Percentiles rank a stretch among this genome's conserved stretches.
phyloP scores from a whole-genome alignment of 805 yeast species.

The Monosporozyma yasuniensis region DNA sequence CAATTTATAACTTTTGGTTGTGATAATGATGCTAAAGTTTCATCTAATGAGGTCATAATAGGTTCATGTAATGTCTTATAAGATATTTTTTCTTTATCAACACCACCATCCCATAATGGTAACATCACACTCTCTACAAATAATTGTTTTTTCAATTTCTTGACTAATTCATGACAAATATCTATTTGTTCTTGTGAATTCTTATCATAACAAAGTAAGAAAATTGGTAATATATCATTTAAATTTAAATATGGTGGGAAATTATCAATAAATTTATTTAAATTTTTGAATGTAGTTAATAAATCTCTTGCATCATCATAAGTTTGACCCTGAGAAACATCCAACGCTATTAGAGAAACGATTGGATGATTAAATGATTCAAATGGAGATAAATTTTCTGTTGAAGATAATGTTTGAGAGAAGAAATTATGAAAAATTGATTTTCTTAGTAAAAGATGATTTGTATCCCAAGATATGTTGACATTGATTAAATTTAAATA shows the following conservation, averaged over 20 bases:
- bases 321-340: slow-evolving; percentile 27
- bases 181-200: slow-evolving; percentile 38
- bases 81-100: slow-evolving; percentile 5
- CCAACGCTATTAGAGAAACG: slow-evolving; percentile 58
- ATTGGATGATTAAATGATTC: slow-evolving; percentile 87
- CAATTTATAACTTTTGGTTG: slow-evolving; percentile 3
- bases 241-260: slow-evolving; percentile 47
- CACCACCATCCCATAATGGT: slow-evolving; percentile 21
- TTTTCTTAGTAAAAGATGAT: slow-evolving; percentile 30
- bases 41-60: slow-evolving; percentile 23
- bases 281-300: slow-evolving; percentile 43
- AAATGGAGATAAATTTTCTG: slow-evolving; percentile 57
- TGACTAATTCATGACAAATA: slow-evolving; percentile 32
- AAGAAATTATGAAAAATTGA: slow-evolving; percentile 51
- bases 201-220: slow-evolving; percentile 44
- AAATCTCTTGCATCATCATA: slow-evolving; percentile 49
- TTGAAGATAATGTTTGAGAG: slow-evolving; percentile 45
- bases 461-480: slow-evolving; percentile 15
- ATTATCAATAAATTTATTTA: slow-evolving; percentile 39
- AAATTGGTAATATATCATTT: slow-evolving; percentile 49
- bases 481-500: slow-evolving; percentile 23
- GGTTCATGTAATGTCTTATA: slow-evolving; percentile 22
- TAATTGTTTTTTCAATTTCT: slow-evolving; percentile 35
- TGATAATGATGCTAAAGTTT: slow-evolving; percentile 14
- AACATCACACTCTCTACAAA: slow-evolving; percentile 29